Evolutionary conservation across 257 asterid genomes (phyloP).

Genomic region (Petrea volubilis): DNA sequence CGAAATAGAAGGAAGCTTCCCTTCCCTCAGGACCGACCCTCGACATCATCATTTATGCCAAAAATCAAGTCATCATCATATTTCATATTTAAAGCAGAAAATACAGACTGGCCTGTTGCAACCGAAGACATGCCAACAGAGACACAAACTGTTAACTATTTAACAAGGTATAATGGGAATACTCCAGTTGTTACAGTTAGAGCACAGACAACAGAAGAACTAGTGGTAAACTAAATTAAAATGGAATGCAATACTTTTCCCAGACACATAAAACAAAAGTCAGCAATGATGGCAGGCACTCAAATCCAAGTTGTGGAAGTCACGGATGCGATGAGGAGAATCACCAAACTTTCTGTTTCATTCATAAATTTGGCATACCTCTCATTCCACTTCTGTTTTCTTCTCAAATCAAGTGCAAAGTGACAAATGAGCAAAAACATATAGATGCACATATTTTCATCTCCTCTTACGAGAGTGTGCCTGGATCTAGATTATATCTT

Average conservation of each 20-base stretch:
- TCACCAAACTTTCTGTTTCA: neutral
- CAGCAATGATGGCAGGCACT: neutral
- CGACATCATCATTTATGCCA: neutral
- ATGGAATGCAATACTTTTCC: neutral
- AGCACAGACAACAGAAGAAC: neutral
- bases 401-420: neutral
- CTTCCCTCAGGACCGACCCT: neutral
- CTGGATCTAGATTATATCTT: neutral
- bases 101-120: neutral
- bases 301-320: neutral
- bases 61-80: conserved; percentile 2
- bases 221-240: neutral
- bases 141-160: neutral
- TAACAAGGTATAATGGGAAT: neutral
- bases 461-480: neutral
- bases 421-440: neutral
- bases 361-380: neutral
- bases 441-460: neutral
- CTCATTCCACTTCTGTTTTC: neutral
- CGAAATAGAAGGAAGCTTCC: conserved; percentile 12
- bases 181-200: neutral
- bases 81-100: conserved; percentile 3
- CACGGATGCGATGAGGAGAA: neutral
- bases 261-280: neutral
- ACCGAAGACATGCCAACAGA: neutral